phyloP scores from a whole-genome alignment of 2,329 filamentous ascomycete genomes.

The Ophiocordyceps camponoti-rufipedis region DNA sequence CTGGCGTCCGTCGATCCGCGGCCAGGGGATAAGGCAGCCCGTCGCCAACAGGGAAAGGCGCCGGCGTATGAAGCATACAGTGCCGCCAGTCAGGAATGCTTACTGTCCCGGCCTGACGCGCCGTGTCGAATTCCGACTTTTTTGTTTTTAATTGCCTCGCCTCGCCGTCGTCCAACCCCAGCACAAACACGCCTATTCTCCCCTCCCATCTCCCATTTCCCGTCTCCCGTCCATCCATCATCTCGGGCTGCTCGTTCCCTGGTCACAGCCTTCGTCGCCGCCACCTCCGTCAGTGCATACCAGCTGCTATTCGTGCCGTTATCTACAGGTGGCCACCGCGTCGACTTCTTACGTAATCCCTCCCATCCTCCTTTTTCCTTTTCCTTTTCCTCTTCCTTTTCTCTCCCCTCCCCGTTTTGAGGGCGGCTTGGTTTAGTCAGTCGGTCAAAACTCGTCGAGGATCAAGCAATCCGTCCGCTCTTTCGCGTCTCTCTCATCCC shows the following conservation, averaged over 20 bases:
- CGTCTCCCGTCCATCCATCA: neutral
- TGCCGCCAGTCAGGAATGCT: neutral
- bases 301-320: too few species aligned
- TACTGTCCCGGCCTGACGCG: neutral
- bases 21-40: neutral
- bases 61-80: neutral
- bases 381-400: neutral
- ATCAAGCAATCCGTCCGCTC: slow-evolving; percentile 20
- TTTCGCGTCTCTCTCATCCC: slow-evolving; percentile 14
- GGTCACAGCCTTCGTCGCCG: neutral
- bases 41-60: neutral
- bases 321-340: too few species aligned
- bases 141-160: slow-evolving; percentile 15
- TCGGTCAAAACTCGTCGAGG: slow-evolving; percentile 8
- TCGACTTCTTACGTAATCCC: slow-evolving; percentile 11
- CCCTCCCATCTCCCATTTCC: slow-evolving; percentile 1
- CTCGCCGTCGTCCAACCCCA: slow-evolving; percentile 4
- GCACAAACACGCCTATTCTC: neutral
- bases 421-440: neutral
- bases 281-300: neutral
- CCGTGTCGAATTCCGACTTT: slow-evolving; percentile 9
- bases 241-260: neutral
- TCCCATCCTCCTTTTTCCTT: neutral
- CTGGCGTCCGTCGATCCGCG: neutral
- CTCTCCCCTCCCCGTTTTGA: neutral